phyloP scores from a whole-genome alignment of 352 stramenopile genomes.

The Elongisporangium undulatum region DNA sequence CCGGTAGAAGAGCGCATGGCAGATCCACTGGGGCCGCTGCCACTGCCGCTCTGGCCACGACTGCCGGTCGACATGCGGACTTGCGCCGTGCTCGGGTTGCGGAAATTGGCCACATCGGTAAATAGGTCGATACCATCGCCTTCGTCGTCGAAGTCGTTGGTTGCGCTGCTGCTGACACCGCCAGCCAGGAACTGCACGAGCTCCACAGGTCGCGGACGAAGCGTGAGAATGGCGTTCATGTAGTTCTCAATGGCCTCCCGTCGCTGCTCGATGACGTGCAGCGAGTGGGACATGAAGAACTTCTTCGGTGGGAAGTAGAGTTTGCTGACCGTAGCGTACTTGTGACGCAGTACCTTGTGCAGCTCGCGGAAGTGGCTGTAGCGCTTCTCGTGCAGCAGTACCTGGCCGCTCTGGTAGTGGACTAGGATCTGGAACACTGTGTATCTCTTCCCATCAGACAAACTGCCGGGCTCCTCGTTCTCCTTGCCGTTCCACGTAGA shows the following conservation, averaged over 20 bases:
- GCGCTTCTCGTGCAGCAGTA: slow-evolving; percentile 65
- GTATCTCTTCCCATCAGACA: slow-evolving; percentile 48
- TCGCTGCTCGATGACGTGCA: slow-evolving; percentile 84
- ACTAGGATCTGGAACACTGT: slow-evolving; percentile 80
- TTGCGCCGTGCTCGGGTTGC: background rate
- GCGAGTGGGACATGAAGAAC: slow-evolving; percentile 84
- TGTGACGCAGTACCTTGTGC: slow-evolving; percentile 72
- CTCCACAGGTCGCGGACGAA: slow-evolving; percentile 61
- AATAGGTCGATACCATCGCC: slow-evolving; percentile 57
- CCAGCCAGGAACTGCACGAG: slow-evolving; percentile 63
- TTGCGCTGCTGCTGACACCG: slow-evolving; percentile 14
- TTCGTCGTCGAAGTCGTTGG: slow-evolving; percentile 34
- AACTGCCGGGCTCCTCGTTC: slow-evolving; percentile 14
- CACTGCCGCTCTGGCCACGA: background rate
- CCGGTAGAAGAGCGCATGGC: background rate
- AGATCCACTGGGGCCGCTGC: background rate
- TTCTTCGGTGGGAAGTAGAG: slow-evolving; percentile 86
- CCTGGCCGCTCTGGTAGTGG: slow-evolving; percentile 60
- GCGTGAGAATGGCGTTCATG: slow-evolving; percentile 70
- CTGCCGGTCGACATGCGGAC: background rate
- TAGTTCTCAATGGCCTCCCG: slow-evolving; percentile 81
- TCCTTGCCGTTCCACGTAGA: slow-evolving; percentile 58
- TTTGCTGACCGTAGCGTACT: slow-evolving; percentile 76
- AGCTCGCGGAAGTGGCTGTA: slow-evolving; percentile 84
- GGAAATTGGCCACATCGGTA: slow-evolving; percentile 25